Evolutionary conservation across 1,284 basidiomycete species (phyloP).

Genomic region (Rhodofomes roseus): DNA sequence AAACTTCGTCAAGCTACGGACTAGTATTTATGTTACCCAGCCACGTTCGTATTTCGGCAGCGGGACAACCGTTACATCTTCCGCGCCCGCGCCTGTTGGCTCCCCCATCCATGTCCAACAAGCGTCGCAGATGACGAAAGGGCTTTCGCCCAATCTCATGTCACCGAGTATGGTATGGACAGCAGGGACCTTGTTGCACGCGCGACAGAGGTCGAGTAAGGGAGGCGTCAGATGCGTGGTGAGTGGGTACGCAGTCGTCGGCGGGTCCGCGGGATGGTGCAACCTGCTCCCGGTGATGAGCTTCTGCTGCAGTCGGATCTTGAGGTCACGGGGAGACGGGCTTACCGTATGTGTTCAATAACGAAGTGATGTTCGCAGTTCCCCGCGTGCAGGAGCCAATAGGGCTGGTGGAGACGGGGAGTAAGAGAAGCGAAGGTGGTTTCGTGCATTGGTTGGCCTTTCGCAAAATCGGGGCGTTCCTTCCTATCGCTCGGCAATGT

Average conservation of each 20-base stretch:
- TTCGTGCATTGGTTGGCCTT: constrained; percentile 44
- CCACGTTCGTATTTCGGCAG: constrained; percentile 43
- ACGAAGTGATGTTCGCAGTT: constrained; percentile 78
- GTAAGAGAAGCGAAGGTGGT: constrained; percentile 49
- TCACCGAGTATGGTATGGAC: constrained; percentile 64
- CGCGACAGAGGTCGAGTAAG: constrained; percentile 60
- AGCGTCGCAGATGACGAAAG: constrained; percentile 63
- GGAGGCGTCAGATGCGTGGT: constrained; percentile 60
- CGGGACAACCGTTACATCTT: constrained; percentile 45
- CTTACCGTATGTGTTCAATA: constrained; percentile 69
- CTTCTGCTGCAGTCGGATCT: not conserved
- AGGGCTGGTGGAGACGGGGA: constrained; percentile 67
- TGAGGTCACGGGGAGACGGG: constrained; percentile 2
- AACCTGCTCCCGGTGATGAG: constrained; percentile 37
- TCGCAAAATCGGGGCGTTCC: constrained; percentile 31
- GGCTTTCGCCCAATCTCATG: constrained; percentile 69
- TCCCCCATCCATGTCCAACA: constrained; percentile 72
- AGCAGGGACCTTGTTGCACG: constrained; percentile 67
- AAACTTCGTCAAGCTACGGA: too few species aligned
- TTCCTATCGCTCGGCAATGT: constrained; percentile 33
- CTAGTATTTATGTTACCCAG: constrained; percentile 19
- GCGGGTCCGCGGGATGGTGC: constrained; percentile 51
- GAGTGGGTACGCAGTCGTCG: constrained; percentile 53
- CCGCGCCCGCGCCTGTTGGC: constrained; percentile 34
- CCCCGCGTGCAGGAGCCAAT: constrained; percentile 77